Base-by-base conservation (phyloP, 2,329 filamentous ascomycete genomes). In the Beauveria brongniartii region DNA sequence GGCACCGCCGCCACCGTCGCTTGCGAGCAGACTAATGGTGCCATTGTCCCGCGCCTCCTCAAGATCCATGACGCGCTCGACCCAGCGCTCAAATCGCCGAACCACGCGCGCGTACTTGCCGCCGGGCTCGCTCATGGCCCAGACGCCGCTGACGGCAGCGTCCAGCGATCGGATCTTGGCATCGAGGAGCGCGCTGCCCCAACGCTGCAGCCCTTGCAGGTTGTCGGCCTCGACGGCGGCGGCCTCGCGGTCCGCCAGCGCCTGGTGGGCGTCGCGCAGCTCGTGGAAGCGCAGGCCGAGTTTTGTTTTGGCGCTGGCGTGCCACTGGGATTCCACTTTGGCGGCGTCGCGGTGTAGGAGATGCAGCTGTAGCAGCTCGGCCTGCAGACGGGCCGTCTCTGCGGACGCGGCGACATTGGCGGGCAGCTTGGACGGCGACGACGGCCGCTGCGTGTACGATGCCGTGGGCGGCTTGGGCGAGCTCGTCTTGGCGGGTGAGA, bases 291-390 rank as follows among this genome's bases (percentile, higher is more conserved):
- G 76, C 2, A 55, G 64, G 0, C 75, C 75, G 3, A 88, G 74
- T 55, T 75, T 77, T 6, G 65, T 62, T 61, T 77, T 76, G 1
- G 86, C 86, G 66, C 82, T 85, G 2, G 73, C 77, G 62, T 79
- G 78, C 83, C 85, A 89, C 59, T 78, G 73, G 3, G 69, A 67
- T 1, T 76, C 69, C 0, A 78, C 78, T 3, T 69, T 63, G 1
- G 70, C 71, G 3, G 82, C 79, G 58, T 80, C 79, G 64, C 81
- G 79, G 69, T 89, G 86, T 24, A 90, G 70, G 8, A 89, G 73
- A 54, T 87, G 84, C 8, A 89, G 75, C 67, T 88, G 85, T 26
- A 90, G 74, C 2, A 90, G 77, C 68, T 87, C 83, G 2, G 85
- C 81, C 70, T 89, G 87, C 7, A 87, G 74, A 43, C 78, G 79